A percentile compares a stretch with the other conserved stretches of the same genome.
Conservation (phyloP, 2,329 filamentous ascomycete species). For the Penicillium verrucosum region DNA sequence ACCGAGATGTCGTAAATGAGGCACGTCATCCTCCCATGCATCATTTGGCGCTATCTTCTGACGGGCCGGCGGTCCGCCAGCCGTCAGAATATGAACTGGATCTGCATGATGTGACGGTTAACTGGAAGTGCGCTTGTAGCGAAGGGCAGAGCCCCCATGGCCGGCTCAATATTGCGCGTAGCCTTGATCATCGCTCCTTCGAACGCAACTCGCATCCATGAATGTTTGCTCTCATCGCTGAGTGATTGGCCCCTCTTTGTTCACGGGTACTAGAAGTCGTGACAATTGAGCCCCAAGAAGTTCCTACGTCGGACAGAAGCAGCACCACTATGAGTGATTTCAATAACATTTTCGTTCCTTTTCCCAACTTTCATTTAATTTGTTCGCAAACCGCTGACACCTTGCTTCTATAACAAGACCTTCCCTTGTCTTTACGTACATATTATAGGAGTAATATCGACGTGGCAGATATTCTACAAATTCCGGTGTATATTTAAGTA, state of each 20-base stretch:
- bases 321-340: background rate
- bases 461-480: background rate
- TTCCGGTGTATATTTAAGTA: rapidly evolving
- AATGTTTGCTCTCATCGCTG: slow-evolving; percentile 56
- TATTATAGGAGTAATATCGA: background rate
- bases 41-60: slow-evolving; percentile 63
- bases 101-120: slow-evolving; percentile 71
- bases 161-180: slow-evolving; percentile 68
- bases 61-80: slow-evolving; percentile 64
- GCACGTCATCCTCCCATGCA: slow-evolving; percentile 56
- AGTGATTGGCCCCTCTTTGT: background rate
- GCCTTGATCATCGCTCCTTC: slow-evolving; percentile 71
- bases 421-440: background rate
- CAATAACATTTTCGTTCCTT: background rate
- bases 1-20: slow-evolving; percentile 67
- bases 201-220: slow-evolving; percentile 63
- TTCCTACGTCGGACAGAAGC: background rate
- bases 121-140: slow-evolving; percentile 49
- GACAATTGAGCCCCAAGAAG: background rate
- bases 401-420: background rate
- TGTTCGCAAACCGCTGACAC: background rate
- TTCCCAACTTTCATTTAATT: background rate
- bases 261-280: background rate
- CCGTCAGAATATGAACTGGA: slow-evolving; percentile 64
- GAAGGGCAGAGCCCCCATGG: too few species aligned